Percentiles rank a stretch among this genome's conserved stretches.
Evolutionary conservation across 352 stramenopile genomes (phyloP).

Genomic region (Pilasporangium apinafurcum): DNA sequence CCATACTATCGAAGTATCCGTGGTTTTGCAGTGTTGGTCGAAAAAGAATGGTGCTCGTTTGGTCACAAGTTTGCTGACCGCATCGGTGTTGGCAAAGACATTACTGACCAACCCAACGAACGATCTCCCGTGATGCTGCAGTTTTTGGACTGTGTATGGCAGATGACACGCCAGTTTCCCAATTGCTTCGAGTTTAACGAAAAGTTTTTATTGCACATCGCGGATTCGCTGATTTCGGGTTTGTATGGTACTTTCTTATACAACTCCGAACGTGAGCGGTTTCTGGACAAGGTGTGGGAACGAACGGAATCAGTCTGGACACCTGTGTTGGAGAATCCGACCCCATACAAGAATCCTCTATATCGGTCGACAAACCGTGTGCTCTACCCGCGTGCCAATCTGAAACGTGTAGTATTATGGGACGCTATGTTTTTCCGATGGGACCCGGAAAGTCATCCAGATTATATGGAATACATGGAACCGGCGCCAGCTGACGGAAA

Average conservation of each 20-base stretch:
- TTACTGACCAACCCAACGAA: slow-evolving; percentile 73
- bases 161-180: slow-evolving; percentile 86
- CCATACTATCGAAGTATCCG: slow-evolving; percentile 83
- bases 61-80: slow-evolving; percentile 88
- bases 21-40: slow-evolving; percentile 74
- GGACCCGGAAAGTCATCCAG: slow-evolving; percentile 77
- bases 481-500: slow-evolving; percentile 34
- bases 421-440: slow-evolving; percentile 85
- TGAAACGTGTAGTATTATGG: slow-evolving; percentile 84
- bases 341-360: slow-evolving; percentile 63
- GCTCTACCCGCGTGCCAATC: slow-evolving; percentile 77
- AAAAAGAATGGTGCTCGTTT: slow-evolving; percentile 88
- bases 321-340: slow-evolving; percentile 60
- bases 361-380: slow-evolving; percentile 78
- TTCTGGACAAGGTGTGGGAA: slow-evolving; percentile 83
- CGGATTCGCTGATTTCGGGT: slow-evolving; percentile 72
- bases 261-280: slow-evolving; percentile 79
- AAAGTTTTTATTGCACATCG: slow-evolving; percentile 75
- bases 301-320: slow-evolving; percentile 83
- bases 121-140: slow-evolving; percentile 83
- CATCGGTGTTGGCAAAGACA: slow-evolving; percentile 76
- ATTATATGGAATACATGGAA: slow-evolving; percentile 87
- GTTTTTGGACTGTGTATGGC: slow-evolving; percentile 84
- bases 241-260: slow-evolving; percentile 82
- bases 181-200: slow-evolving; percentile 88